Base-by-base conservation (phyloP, 2,329 filamentous ascomycete genomes). In the Aspergillus sp. region DNA sequence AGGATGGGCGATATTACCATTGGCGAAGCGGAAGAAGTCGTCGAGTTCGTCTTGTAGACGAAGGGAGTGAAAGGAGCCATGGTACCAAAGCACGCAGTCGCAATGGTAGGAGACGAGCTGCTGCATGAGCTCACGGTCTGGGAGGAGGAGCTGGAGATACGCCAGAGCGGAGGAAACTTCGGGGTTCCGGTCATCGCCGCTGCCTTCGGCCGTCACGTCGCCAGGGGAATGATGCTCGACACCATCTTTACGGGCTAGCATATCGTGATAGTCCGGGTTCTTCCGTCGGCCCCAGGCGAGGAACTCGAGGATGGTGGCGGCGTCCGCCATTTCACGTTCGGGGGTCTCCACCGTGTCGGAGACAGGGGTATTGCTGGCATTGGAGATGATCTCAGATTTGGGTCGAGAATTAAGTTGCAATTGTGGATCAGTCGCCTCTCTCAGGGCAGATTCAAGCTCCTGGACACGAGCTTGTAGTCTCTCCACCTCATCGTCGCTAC, bases 251-350 rank as follows among this genome's bases (percentile, higher is more conserved):
- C 58, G 64, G 19, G 62, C 63, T 27, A 71, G 61, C 52, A 70
- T 65, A 58, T 71, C 70, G 17, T 69, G 65, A 42, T 70, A 67
- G 5, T 59, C 62, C 3, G 71, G 72, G 41, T 81, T 76, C 63
- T 82, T 82, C 38, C 75, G 71, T 15, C 80, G 74, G 8, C 80
- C 80, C 80, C 81, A 82, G 1, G 80, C 79, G 2, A 82, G 70
- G 49, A 81, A 82, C 57, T 82, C 80, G 0, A 82, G 72, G 3
- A 82, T 78, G 2, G 80, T 80, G 1, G 78, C 80, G 1, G 78
- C 78, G 41, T 67, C 65, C 80, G 78, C 62, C 71, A 73, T 57
- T 67, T 71, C 54, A 69, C 70, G 2, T 54, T 62, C 36, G 23
- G 59, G 23, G 47, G 51, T 23, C 30, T 54, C 52, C 48, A 19